Conservation (phyloP, 306 rosid genomes). For the Arachis hypogaea region DNA sequence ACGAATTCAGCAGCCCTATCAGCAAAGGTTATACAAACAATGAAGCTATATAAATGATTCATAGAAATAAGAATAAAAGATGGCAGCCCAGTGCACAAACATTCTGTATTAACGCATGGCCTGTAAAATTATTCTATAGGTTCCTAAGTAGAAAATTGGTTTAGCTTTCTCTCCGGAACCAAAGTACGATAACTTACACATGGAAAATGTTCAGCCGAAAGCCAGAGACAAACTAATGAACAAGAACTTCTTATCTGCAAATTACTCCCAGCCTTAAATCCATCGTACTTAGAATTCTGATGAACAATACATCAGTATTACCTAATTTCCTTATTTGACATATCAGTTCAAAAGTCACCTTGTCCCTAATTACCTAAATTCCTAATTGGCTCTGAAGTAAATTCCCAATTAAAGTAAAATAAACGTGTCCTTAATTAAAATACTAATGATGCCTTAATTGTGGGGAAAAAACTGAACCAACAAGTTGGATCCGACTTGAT, state of each 20-base stretch:
- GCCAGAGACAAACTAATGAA: slow-evolving; percentile 11
- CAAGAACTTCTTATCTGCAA: background rate
- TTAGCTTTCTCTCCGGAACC: too few species aligned
- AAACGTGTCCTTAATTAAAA: background rate
- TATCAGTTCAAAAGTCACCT: background rate
- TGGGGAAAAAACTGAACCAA: slow-evolving; percentile 10
- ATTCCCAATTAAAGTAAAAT: slow-evolving; percentile 4
- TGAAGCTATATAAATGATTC: background rate
- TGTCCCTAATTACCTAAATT: background rate
- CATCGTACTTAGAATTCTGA: background rate
- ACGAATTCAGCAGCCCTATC: slow-evolving; percentile 78
- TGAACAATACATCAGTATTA: background rate
- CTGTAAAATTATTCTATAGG: too few species aligned
- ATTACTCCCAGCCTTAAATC: slow-evolving; percentile 1
- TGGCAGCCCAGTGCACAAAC: too few species aligned
- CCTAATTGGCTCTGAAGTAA: background rate
- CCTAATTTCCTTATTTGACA: background rate
- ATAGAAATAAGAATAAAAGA: background rate
- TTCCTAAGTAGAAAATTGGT: too few species aligned
- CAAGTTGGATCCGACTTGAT: slow-evolving; percentile 30
- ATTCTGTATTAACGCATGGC: too few species aligned
- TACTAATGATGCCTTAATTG: slow-evolving; percentile 7
- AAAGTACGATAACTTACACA: too few species aligned
- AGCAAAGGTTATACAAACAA: slow-evolving; percentile 4
- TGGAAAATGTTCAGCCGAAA: too few species aligned